Conservation (phyloP, 176 grass and related monocot genomes). For the Oryza australiensis region DNA sequence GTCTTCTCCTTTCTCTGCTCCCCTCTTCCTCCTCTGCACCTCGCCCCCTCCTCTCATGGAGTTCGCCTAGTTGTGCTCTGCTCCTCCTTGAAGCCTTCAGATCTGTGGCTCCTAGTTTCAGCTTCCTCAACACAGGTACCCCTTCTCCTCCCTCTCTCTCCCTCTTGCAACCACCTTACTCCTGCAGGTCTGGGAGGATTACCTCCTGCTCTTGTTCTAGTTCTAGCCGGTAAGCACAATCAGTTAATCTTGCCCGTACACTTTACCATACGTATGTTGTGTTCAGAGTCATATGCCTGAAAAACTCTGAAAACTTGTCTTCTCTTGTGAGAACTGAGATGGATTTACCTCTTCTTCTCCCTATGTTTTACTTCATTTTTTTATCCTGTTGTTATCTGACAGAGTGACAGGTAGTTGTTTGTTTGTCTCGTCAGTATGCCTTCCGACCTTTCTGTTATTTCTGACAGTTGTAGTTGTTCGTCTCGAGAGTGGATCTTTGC, state of each 20-base stretch:
- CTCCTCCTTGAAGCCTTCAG: slow-evolving; percentile 25
- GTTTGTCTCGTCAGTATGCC: background rate
- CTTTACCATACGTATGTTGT: background rate
- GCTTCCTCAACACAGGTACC: slow-evolving; percentile 34
- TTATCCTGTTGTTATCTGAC: background rate
- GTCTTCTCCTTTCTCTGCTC: slow-evolving; percentile 34
- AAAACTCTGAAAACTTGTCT: background rate
- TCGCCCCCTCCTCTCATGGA: slow-evolving; percentile 28
- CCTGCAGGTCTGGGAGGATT: background rate
- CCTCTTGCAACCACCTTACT: background rate
- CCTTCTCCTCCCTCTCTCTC: background rate
- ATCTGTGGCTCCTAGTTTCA: slow-evolving; percentile 21
- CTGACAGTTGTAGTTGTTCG: slow-evolving; percentile 25
- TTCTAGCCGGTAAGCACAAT: background rate
- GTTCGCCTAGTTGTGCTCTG: slow-evolving; percentile 45
- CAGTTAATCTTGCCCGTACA: background rate
- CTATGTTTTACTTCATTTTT: background rate
- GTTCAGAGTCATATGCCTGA: background rate
- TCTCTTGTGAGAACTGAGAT: background rate
- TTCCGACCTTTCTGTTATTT: background rate
- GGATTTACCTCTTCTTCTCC: background rate
- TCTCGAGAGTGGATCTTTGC: slow-evolving; percentile 35
- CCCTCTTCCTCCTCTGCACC: background rate
- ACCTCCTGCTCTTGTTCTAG: background rate
- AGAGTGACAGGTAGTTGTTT: background rate